phyloP scores from a whole-genome alignment of 2,329 filamentous ascomycete genomes.

The Ascochyta rabiei region DNA sequence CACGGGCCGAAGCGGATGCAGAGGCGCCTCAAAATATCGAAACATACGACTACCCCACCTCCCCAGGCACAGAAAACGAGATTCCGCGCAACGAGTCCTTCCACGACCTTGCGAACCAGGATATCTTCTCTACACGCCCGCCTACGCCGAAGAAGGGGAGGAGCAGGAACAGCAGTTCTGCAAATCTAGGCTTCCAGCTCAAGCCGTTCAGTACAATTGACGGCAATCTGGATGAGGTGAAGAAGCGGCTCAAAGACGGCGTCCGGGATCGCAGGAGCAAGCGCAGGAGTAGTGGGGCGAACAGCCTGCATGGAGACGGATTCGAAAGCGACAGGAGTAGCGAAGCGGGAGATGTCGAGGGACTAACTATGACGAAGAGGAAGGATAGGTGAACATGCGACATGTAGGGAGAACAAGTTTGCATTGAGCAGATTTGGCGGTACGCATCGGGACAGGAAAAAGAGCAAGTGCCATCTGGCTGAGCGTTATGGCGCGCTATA shows the following conservation, averaged over 20 bases:
- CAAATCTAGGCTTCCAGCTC: conserved; percentile 68
- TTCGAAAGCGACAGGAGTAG: conserved; percentile 19
- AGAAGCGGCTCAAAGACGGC: conserved; percentile 79
- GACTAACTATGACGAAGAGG: conserved; percentile 30
- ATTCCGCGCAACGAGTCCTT: conserved; percentile 89
- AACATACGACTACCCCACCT: conserved; percentile 36
- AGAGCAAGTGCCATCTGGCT: background rate
- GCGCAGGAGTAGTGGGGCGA: conserved; percentile 50
- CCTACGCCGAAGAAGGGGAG: conserved; percentile 77
- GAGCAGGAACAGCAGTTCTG: conserved; percentile 64
- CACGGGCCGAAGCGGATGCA: conserved; percentile 20
- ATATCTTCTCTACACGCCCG: conserved; percentile 88
- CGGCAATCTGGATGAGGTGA: conserved; percentile 80
- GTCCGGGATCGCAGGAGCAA: conserved; percentile 79
- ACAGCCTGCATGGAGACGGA: conserved; percentile 28
- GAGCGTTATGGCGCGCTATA: background rate
- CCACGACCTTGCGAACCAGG: conserved; percentile 83
- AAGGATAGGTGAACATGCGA: conserved; percentile 10
- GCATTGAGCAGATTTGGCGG: no score
- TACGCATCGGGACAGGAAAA: no score
- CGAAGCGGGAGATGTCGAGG: conserved; percentile 27
- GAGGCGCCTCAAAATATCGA: conserved; percentile 27
- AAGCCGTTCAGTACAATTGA: conserved; percentile 72
- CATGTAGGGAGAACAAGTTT: no score
- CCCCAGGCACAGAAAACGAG: conserved; percentile 28